A percentile compares a stretch with the other conserved stretches of the same genome.
Evolutionary conservation across 129 eudicot genomes (phyloP).

Genomic region (Silybum marianum): DNA sequence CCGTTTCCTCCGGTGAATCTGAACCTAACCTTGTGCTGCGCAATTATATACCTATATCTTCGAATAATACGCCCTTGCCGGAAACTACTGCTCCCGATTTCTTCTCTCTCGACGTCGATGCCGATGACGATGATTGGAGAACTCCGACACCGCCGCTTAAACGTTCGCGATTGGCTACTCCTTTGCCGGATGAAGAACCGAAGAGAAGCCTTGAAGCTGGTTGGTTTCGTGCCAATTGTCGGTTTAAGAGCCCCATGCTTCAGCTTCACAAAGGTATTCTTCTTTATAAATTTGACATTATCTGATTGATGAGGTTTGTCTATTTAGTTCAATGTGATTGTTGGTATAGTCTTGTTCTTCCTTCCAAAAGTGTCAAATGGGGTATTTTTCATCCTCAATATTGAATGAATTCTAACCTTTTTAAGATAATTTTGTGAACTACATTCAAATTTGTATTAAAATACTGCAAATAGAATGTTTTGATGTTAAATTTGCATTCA

Average conservation of each 20-base stretch:
- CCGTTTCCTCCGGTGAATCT: constrained; percentile 34
- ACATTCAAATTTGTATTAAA: background rate
- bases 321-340: constrained; percentile 1
- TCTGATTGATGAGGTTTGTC: background rate
- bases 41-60: constrained; percentile 50
- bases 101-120: constrained; percentile 68
- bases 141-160: constrained; percentile 22
- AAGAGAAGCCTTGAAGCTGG: constrained; percentile 56
- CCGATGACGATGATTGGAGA: constrained; percentile 19
- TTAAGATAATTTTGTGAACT: background rate
- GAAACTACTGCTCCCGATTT: constrained; percentile 61
- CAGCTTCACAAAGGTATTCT: constrained; percentile 83
- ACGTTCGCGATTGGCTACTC: constrained; percentile 34
- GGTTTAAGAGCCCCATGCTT: constrained; percentile 89
- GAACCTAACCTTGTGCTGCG: constrained; percentile 66
- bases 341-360: background rate
- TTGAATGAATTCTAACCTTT: background rate
- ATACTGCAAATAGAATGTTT: background rate
- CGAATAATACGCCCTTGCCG: constrained; percentile 27
- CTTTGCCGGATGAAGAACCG: constrained; percentile 23
- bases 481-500: background rate
- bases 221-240: constrained; percentile 77
- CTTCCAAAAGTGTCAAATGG: background rate
- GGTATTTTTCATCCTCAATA: background rate
- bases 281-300: background rate